Evolutionary conservation across 768 basidiomycete species (phyloP).

Genomic region (Termitomyces sp.): DNA sequence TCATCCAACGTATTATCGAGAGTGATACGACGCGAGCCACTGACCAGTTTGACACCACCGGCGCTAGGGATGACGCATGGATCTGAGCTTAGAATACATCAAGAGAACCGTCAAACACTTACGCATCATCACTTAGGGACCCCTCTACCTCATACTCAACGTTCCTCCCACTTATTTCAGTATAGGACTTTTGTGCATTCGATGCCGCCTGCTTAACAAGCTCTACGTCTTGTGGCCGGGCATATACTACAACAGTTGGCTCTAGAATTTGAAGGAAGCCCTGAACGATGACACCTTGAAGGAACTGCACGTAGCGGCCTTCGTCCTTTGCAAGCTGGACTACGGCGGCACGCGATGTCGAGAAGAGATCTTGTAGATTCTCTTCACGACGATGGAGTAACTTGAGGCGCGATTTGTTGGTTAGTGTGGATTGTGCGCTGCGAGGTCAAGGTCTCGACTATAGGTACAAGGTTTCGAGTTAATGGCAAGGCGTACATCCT

Average conservation of each 20-base stretch:
- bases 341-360: conserved; percentile 58
- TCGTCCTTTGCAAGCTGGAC: conserved; percentile 58
- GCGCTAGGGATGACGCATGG: conserved; percentile 41
- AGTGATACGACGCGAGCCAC: conserved; percentile 71
- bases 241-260: conserved; percentile 56
- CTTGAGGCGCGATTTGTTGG: conserved; percentile 91
- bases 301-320: conserved; percentile 71
- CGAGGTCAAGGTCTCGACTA: neutral
- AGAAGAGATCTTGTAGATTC: conserved; percentile 85
- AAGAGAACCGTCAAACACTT: conserved; percentile 18
- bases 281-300: conserved; percentile 83
- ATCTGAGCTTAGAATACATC: neutral
- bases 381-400: conserved; percentile 90
- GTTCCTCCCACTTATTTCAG: conserved; percentile 69
- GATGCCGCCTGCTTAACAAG: conserved; percentile 58
- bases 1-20: conserved; percentile 96
- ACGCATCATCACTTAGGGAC: conserved; percentile 65
- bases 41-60: conserved; percentile 79
- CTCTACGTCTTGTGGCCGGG: conserved; percentile 62
- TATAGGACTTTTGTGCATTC: conserved; percentile 61
- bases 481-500: conserved; percentile 67
- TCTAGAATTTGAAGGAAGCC: conserved; percentile 82
- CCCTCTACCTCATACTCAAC: conserved; percentile 56
- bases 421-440: conserved; percentile 92
- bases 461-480: conserved; percentile 3